These are phyloP conservation scores for Termitomyces sp. DNA, from an alignment of 768 basidiomycete species.

Conservation along the genomic window DNA sequence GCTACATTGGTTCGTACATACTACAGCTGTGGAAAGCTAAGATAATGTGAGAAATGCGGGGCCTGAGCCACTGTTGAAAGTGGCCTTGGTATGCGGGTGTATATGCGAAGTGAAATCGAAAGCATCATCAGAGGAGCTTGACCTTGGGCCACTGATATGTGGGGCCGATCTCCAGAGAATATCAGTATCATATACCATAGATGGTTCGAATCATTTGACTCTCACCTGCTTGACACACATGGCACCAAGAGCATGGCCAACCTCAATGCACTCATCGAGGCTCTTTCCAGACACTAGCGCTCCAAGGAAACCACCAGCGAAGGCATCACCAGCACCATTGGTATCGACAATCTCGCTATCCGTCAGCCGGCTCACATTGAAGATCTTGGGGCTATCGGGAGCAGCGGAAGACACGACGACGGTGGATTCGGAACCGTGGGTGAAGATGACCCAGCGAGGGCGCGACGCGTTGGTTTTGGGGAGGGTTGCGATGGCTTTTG, in stretches of 20 bases:
- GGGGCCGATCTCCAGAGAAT: conserved; percentile 3
- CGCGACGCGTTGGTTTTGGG: conserved; percentile 75
- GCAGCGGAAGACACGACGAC: conserved; percentile 64
- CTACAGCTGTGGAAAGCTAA: conserved; percentile 21
- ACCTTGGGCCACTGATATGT: conserved; percentile 13
- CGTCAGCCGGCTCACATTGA: conserved; percentile 53
- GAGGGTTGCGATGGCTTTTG: conserved; percentile 68
- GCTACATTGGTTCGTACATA: conserved; percentile 14
- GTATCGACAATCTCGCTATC: conserved; percentile 85
- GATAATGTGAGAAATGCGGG: conserved; percentile 6
- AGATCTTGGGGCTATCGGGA: conserved; percentile 52
- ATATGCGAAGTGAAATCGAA: background rate
- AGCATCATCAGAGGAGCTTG: conserved; percentile 6
- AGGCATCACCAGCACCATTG: conserved; percentile 97
- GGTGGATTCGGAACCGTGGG: conserved; percentile 82
- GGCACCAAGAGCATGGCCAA: conserved; percentile 81
- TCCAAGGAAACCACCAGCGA: conserved; percentile 94
- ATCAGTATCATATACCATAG: background rate
- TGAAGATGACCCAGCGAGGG: conserved; percentile 84
- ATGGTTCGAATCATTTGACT: background rate
- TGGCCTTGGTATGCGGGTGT: conserved; percentile 18
- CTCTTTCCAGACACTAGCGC: conserved; percentile 77
- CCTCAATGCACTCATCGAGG: conserved; percentile 73
- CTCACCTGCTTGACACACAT: conserved; percentile 82
- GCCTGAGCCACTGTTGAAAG: conserved; percentile 26